Evolutionary conservation across 208 protist species (phyloP).

Genomic region (Herpetomonas samuelpessoai): DNA sequence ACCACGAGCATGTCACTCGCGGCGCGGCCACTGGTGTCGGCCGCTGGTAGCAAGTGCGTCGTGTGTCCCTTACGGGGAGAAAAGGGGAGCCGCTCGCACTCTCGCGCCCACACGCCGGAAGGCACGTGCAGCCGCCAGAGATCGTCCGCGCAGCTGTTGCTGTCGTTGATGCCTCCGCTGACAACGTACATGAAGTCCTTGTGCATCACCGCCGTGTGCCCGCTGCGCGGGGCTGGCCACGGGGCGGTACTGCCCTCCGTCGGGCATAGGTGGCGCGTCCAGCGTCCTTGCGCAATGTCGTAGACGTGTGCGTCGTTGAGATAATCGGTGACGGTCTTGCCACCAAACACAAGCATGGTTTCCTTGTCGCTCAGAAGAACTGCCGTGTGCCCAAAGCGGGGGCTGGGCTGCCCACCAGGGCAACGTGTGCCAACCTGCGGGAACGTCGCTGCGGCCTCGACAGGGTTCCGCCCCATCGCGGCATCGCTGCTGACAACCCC

Average conservation of each 20-base stretch:
- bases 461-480: background rate
- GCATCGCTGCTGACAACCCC: background rate
- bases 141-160: constrained; percentile 28
- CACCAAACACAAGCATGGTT: constrained; percentile 54
- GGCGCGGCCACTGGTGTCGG: constrained; percentile 24
- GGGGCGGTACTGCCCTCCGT: background rate
- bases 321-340: constrained; percentile 28
- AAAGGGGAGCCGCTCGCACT: constrained; percentile 28
- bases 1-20: constrained; percentile 36
- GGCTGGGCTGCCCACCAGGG: constrained; percentile 10
- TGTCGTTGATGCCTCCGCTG: constrained; percentile 27
- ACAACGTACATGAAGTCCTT: constrained; percentile 42
- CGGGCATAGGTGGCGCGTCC: constrained; percentile 14
- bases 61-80: constrained; percentile 46
- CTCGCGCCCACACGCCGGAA: constrained; percentile 18
- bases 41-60: constrained; percentile 31
- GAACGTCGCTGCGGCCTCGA: background rate
- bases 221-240: constrained; percentile 27
- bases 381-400: constrained; percentile 68
- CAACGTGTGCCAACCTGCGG: background rate
- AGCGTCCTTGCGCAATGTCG: constrained; percentile 20
- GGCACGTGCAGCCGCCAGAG: constrained; percentile 34
- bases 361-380: constrained; percentile 37
- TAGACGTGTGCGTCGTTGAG: constrained; percentile 47
- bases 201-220: constrained; percentile 35